A percentile compares a stretch with the other conserved stretches of the same genome.
Evolutionary conservation across 1,284 basidiomycete genomes (phyloP).

Genomic region (Fomitopsis pinicola): DNA sequence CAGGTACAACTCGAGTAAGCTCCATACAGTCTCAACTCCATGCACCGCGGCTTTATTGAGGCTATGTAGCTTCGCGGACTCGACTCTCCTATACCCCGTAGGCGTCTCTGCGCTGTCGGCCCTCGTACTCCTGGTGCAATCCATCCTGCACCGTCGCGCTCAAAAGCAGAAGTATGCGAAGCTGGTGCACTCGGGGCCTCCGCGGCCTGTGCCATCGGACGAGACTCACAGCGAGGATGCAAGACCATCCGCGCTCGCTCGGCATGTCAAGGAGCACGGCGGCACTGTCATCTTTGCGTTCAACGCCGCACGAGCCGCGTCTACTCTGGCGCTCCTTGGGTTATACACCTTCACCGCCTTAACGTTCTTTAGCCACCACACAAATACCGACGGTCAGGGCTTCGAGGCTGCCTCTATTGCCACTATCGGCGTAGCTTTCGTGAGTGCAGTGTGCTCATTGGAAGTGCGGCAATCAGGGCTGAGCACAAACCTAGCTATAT

Average conservation of each 20-base stretch:
- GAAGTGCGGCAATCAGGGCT: too few relatives aligned
- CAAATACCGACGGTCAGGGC: too few relatives aligned
- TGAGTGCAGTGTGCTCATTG: conserved; percentile 8
- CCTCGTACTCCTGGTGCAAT: not conserved
- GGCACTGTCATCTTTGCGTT: conserved; percentile 20
- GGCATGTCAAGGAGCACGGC: conserved; percentile 11
- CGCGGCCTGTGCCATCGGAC: not conserved
- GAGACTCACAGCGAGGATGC: not conserved
- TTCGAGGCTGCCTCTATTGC: conserved; percentile 23
- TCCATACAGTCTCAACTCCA: not conserved
- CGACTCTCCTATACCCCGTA: not conserved
- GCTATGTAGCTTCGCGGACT: not conserved
- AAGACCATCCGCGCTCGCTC: not conserved
- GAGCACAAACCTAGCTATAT: conserved; percentile 16
- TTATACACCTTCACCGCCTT: conserved; percentile 10
- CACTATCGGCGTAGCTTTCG: conserved; percentile 32
- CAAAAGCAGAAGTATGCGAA: not conserved
- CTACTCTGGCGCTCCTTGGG: conserved; percentile 17
- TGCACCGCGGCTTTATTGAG: not conserved
- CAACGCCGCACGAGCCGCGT: conserved; percentile 20
- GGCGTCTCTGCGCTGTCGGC: not conserved
- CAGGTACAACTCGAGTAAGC: not conserved
- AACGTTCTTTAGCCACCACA: not conserved
- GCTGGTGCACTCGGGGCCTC: not conserved
- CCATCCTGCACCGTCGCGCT: not conserved